Evolutionary conservation across 2,329 filamentous ascomycete genomes (phyloP).

Genomic region (Coniochaeta sp.): DNA sequence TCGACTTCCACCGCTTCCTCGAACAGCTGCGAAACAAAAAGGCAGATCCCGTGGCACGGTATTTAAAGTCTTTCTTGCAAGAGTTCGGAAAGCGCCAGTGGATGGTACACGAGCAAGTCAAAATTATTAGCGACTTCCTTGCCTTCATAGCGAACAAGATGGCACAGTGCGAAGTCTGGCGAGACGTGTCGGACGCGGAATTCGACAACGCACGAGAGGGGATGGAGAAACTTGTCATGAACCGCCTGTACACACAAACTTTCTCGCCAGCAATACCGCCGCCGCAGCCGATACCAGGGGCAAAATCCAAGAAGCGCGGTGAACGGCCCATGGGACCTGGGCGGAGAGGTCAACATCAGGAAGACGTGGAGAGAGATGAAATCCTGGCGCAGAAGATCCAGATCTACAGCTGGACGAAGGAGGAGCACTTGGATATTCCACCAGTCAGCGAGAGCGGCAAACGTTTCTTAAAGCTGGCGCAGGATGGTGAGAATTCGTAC

Average conservation of each 20-base stretch:
- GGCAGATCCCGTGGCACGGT: constrained; percentile 94
- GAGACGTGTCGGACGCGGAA: constrained; percentile 88
- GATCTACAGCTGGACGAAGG: constrained; percentile 91
- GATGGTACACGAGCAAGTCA: constrained; percentile 99
- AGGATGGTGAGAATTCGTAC: constrained; percentile 55
- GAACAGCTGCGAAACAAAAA: constrained; percentile 94
- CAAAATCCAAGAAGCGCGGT: constrained; percentile 60
- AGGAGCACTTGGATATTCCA: constrained; percentile 89
- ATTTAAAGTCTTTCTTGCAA: constrained; percentile 84
- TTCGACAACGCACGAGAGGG: constrained; percentile 98
- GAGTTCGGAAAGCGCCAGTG: constrained; percentile 98
- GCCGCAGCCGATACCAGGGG: constrained; percentile 63
- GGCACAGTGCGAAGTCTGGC: constrained; percentile 94
- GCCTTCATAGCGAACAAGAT: constrained; percentile 98
- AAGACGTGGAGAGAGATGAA: constrained; percentile 94
- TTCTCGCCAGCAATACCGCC: constrained; percentile 90
- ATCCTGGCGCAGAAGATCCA: constrained; percentile 94
- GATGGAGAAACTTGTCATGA: constrained; percentile 99
- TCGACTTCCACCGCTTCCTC: constrained; percentile 95
- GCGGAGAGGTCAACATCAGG: constrained; percentile 90
- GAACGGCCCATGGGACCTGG: constrained; percentile 70
- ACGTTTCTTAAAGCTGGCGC: constrained; percentile 80
- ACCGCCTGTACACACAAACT: constrained; percentile 87
- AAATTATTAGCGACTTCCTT: constrained; percentile 94
- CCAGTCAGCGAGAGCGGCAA: constrained; percentile 77